Evolutionary conservation across 768 basidiomycete genomes (phyloP).

Genomic region (Trametes villosa): DNA sequence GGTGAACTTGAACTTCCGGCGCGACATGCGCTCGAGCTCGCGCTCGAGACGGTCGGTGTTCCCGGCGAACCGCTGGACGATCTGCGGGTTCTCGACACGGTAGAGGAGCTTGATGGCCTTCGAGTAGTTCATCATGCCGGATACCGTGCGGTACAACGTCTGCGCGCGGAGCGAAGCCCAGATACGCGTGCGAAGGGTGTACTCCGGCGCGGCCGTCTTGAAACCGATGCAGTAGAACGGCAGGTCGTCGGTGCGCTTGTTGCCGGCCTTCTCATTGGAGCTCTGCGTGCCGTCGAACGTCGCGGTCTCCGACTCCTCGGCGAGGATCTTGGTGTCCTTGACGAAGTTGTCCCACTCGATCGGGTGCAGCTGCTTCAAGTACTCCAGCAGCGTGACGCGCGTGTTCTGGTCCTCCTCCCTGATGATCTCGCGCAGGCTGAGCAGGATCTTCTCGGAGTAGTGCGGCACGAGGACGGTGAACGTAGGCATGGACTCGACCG

Average conservation of each 20-base stretch:
- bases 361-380: conserved; percentile 97
- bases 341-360: conserved; percentile 99
- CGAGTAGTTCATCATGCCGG: conserved; percentile 99
- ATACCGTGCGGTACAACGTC: conserved; percentile 97
- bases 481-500: conserved; percentile 98
- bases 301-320: conserved; percentile 71
- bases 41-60: conserved; percentile 96
- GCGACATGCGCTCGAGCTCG: conserved; percentile 95
- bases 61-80: conserved; percentile 94
- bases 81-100: conserved; percentile 97
- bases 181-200: conserved; percentile 97
- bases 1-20: conserved; percentile 97
- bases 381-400: conserved; percentile 95
- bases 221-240: conserved; percentile 99
- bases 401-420: conserved; percentile 97
- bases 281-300: conserved; percentile 55
- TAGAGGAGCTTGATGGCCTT: conserved; percentile 99
- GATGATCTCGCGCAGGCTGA: conserved; percentile 97
- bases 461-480: conserved; percentile 99
- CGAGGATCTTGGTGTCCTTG: conserved; percentile 98
- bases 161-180: conserved; percentile 99
- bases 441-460: conserved; percentile 97
- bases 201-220: conserved; percentile 98
- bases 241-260: conserved; percentile 81
- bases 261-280: conserved; percentile 69